These are phyloP conservation scores for Kwoniella bestiolae DNA, from an alignment of 768 basidiomycete species.

Conservation along the genomic window DNA sequence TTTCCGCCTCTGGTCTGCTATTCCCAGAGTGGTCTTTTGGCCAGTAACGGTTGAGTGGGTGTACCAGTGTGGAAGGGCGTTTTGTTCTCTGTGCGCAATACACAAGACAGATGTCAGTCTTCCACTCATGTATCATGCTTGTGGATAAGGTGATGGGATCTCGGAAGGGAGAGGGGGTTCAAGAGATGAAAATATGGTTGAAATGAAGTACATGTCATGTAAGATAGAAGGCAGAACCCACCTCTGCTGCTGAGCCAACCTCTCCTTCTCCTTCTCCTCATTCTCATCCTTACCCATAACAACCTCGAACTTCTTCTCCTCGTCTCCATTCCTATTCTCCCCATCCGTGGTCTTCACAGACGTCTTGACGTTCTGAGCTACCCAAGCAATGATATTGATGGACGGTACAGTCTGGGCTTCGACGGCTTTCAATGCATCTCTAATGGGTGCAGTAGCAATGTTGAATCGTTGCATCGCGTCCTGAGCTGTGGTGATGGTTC, in stretches of 20 bases:
- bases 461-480: constrained; percentile 97
- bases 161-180: no score
- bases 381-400: constrained; percentile 81
- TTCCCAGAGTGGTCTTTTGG: constrained; percentile 83
- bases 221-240: constrained; percentile 31
- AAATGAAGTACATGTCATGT: no score
- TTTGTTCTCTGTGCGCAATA: constrained; percentile 67
- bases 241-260: constrained; percentile 80
- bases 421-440: constrained; percentile 84
- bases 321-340: constrained; percentile 56
- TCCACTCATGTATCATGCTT: neutral
- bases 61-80: constrained; percentile 91
- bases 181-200: no score
- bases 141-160: neutral
- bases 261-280: constrained; percentile 79
- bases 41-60: constrained; percentile 93
- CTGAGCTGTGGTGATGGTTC: constrained; percentile 67
- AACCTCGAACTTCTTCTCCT: constrained; percentile 79
- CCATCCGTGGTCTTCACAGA: constrained; percentile 68
- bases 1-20: constrained; percentile 46
- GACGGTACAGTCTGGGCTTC: constrained; percentile 73
- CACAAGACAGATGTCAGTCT: neutral
- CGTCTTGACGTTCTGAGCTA: constrained; percentile 68
- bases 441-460: constrained; percentile 81
- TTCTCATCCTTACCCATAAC: constrained; percentile 70